These are phyloP conservation scores for Paraphoma sp. DNA, from an alignment of 2,329 filamentous ascomycete species.

Conservation along the genomic window DNA sequence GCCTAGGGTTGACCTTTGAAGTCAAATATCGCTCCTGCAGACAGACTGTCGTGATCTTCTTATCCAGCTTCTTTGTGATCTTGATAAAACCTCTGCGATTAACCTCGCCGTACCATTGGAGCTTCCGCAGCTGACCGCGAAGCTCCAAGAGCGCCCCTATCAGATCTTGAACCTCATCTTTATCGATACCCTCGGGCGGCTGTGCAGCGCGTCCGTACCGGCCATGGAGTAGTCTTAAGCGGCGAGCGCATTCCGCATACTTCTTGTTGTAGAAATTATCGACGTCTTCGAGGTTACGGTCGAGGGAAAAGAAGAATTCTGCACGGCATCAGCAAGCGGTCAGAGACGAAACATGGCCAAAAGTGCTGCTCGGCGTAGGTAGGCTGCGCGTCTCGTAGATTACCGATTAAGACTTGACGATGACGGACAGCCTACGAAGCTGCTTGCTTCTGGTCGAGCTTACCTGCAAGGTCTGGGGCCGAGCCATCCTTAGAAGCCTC, in stretches of 20 bases:
- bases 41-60: slow-evolving; percentile 79
- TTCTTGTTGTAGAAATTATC: slow-evolving; percentile 98
- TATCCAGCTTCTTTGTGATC: slow-evolving; percentile 98
- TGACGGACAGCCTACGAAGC: too few relatives aligned
- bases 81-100: slow-evolving; percentile 95
- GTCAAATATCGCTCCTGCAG: slow-evolving; percentile 87
- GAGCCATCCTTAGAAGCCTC: slow-evolving; percentile 71
- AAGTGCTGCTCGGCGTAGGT: background rate
- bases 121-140: slow-evolving; percentile 82
- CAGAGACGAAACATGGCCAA: background rate
- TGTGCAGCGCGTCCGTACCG: slow-evolving; percentile 81
- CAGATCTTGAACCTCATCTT: slow-evolving; percentile 89
- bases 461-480: slow-evolving; percentile 89
- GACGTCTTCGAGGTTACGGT: slow-evolving; percentile 96
- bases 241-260: slow-evolving; percentile 81
- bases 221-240: slow-evolving; percentile 84
- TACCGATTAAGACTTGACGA: too few relatives aligned
- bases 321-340: slow-evolving; percentile 23
- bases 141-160: slow-evolving; percentile 90
- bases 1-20: slow-evolving; percentile 86
- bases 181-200: slow-evolving; percentile 74
- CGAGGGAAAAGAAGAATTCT: slow-evolving; percentile 97
- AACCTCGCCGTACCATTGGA: slow-evolving; percentile 98
- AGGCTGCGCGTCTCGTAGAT: too few relatives aligned
- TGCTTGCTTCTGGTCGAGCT: slow-evolving; percentile 44